These are phyloP conservation scores for Remersonia thermophila DNA, from an alignment of 2,329 filamentous ascomycete genomes.

Conservation along the genomic window DNA sequence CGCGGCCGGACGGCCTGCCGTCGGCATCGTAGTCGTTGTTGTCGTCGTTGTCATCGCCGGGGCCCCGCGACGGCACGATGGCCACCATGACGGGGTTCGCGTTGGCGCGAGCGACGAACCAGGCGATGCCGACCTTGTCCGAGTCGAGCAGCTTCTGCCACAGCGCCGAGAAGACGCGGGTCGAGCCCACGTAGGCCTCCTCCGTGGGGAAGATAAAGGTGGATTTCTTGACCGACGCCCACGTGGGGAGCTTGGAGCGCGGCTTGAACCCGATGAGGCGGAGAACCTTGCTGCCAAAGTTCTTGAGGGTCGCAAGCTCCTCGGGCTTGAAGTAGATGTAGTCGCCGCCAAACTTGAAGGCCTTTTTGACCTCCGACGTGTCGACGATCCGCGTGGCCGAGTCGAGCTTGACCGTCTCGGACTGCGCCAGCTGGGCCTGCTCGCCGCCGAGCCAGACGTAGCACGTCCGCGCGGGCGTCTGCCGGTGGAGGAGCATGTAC, in stretches of 20 bases:
- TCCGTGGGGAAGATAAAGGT: constrained; percentile 93
- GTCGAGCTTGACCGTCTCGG: constrained; percentile 61
- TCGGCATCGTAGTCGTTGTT: too few relatives aligned
- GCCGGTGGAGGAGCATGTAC: constrained; percentile 77
- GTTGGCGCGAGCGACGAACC: constrained; percentile 77
- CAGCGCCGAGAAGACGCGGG: constrained; percentile 80
- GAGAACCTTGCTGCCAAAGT: constrained; percentile 73
- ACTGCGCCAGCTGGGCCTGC: constrained; percentile 63
- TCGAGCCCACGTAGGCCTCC: constrained; percentile 79
- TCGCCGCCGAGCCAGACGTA: constrained; percentile 87
- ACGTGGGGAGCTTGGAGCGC: constrained; percentile 58
- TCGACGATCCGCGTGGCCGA: constrained; percentile 71
- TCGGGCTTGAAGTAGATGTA: constrained; percentile 77
- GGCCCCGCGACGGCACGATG: constrained; percentile 62
- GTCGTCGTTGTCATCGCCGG: constrained; percentile 51
- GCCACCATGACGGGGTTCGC: constrained; percentile 69
- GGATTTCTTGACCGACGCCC: constrained; percentile 77
- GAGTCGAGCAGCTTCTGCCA: constrained; percentile 74
- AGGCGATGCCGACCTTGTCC: constrained; percentile 73
- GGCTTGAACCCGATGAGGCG: constrained; percentile 93
- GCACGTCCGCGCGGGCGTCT: constrained; percentile 67
- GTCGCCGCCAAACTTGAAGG: constrained; percentile 91
- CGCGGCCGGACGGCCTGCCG: too few relatives aligned
- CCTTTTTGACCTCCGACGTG: constrained; percentile 73
- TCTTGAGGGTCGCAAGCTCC: constrained; percentile 63